These are phyloP conservation scores for Fremontodendron californicum DNA, from an alignment of 345 rosid genomes.

Conservation along the genomic window DNA sequence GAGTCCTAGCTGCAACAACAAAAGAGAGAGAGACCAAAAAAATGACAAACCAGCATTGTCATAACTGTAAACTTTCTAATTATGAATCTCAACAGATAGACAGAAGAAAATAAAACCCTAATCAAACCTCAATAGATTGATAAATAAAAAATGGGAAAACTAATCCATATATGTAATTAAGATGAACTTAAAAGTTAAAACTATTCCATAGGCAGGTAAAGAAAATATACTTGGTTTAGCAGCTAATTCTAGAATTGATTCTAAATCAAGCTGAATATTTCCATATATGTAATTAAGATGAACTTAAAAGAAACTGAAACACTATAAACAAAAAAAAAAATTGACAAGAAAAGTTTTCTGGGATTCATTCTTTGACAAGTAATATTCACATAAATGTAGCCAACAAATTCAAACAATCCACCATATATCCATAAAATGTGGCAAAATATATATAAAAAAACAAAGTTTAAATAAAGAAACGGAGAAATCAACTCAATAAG, in stretches of 20 bases:
- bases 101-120: too few species aligned
- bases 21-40: too few species aligned
- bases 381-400: background rate
- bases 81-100: too few species aligned
- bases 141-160: too few species aligned
- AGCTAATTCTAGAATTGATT: background rate
- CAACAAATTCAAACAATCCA: background rate
- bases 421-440: background rate
- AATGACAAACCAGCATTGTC: background rate
- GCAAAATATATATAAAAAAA: background rate
- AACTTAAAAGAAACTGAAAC: background rate
- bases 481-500: too few species aligned
- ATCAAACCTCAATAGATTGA: too few species aligned
- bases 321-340: background rate
- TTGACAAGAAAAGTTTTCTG: background rate
- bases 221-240: background rate
- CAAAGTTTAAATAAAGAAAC: too few species aligned
- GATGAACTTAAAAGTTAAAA: too few species aligned
- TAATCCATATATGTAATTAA: too few species aligned
- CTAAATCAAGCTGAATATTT: background rate
- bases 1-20: constrained; percentile 22
- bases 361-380: background rate
- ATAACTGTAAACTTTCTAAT: background rate
- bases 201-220: background rate
- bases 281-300: background rate